A percentile compares a stretch with the other conserved stretches of the same genome.
phyloP scores from a whole-genome alignment of 306 rosid genomes.

The Alnus rubra region DNA sequence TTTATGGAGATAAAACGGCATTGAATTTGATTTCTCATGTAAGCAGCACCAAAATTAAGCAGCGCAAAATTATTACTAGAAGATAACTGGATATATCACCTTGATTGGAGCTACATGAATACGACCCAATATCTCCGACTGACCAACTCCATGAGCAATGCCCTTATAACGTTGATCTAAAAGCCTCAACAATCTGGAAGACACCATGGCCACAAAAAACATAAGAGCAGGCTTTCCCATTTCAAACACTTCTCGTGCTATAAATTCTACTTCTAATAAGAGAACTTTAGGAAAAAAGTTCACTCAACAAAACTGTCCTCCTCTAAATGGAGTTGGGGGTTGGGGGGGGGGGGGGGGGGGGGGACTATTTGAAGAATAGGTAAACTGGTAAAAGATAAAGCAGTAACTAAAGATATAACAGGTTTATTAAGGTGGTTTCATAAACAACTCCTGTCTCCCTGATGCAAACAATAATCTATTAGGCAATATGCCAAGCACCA shows the following conservation, averaged over 20 bases:
- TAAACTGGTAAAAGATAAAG: neutral
- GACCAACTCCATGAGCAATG: constrained; percentile 98
- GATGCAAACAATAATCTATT: neutral
- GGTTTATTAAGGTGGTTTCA: neutral
- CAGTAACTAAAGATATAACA: neutral
- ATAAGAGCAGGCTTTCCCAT: constrained; percentile 18
- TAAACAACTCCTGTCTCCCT: neutral
- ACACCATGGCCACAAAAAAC: constrained; percentile 29
- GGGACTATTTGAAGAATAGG: neutral
- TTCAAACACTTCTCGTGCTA: constrained; percentile 20
- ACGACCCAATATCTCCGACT: constrained; percentile 91
- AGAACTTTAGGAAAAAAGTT: constrained; percentile 13
- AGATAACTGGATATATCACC: constrained; percentile 44
- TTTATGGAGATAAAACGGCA: neutral
- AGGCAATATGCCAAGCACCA: neutral
- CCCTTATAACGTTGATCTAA: constrained; percentile 93
- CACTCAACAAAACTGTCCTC: neutral
- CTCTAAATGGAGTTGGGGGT: no score
- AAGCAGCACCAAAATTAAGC: neutral
- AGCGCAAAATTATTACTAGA: constrained; percentile 9
- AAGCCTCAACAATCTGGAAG: constrained; percentile 86
- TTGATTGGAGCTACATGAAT: constrained; percentile 98
- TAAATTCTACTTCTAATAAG: neutral
- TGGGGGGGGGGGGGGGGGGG: no score
- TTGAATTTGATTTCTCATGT: neutral